Conservation (phyloP, 257 asterid species). For the Paulownia fortunei region DNA sequence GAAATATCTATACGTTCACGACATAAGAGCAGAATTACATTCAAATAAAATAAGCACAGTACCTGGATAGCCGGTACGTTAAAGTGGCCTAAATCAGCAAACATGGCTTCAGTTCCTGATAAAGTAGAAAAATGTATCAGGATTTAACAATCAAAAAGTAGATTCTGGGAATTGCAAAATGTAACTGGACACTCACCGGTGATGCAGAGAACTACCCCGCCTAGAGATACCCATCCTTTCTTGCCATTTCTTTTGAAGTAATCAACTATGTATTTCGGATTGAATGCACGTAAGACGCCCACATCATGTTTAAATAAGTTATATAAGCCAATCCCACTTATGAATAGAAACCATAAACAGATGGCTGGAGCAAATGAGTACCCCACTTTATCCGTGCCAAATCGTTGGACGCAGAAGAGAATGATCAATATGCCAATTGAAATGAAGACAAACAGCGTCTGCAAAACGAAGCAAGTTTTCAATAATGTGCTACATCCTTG, state of each 20-base stretch:
- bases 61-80: constrained; percentile 70
- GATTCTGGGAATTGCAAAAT: background rate
- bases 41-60: background rate
- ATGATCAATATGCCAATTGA: constrained; percentile 57
- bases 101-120: constrained; percentile 85
- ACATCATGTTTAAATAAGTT: constrained; percentile 56
- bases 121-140: background rate
- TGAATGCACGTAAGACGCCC: constrained; percentile 55
- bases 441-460: constrained; percentile 54
- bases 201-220: constrained; percentile 73
- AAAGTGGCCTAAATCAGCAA: constrained; percentile 85
- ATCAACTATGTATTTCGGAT: constrained; percentile 61
- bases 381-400: constrained; percentile 82
- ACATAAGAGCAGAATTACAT: background rate
- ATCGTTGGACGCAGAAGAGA: constrained; percentile 62
- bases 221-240: constrained; percentile 70
- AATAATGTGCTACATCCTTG: background rate
- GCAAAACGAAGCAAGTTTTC: constrained; percentile 8
- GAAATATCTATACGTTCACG: no score
- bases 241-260: constrained; percentile 66
- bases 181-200: constrained; percentile 45
- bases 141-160: no score
- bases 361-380: constrained; percentile 70
- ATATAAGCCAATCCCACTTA: constrained; percentile 56
- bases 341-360: constrained; percentile 58